Conservation (phyloP, 2,329 filamentous ascomycete species). For the Exophiala viscosa region DNA sequence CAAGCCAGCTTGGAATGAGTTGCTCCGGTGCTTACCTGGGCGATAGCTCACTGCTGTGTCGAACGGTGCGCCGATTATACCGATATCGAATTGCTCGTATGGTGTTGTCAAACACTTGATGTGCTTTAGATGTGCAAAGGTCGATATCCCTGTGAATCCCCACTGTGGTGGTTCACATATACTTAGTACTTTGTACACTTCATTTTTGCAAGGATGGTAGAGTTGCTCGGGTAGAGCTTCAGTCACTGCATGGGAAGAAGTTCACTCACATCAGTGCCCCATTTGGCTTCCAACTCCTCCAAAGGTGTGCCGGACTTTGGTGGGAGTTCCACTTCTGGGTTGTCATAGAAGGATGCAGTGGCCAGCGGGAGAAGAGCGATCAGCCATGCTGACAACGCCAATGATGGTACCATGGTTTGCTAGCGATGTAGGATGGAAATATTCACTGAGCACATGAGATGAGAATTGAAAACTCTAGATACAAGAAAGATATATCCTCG, state of each 20-base stretch:
- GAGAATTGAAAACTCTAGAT: background rate
- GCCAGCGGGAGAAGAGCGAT: slow-evolving; percentile 14
- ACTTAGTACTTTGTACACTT: background rate
- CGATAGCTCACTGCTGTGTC: slow-evolving; percentile 70
- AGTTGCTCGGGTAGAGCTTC: no score
- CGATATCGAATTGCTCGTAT: slow-evolving; percentile 64
- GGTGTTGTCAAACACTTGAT: slow-evolving; percentile 67
- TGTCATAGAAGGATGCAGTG: slow-evolving; percentile 37
- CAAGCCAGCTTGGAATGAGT: background rate
- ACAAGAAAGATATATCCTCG: background rate
- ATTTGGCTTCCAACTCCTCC: slow-evolving; percentile 45
- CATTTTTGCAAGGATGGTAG: background rate
- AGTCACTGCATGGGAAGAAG: background rate
- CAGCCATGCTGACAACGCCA: background rate
- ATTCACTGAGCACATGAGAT: background rate
- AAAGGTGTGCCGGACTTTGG: slow-evolving; percentile 32
- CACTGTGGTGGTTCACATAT: slow-evolving; percentile 35
- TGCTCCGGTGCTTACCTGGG: slow-evolving; percentile 48
- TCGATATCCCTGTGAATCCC: slow-evolving; percentile 70
- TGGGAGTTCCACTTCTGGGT: slow-evolving; percentile 37
- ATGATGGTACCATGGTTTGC: background rate
- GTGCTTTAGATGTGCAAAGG: slow-evolving; percentile 68
- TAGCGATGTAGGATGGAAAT: background rate
- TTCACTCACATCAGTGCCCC: slow-evolving; percentile 43
- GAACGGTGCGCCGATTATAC: slow-evolving; percentile 68